These are phyloP conservation scores for Ormosia emarginata DNA, from an alignment of 306 rosid genomes.

Conservation along the genomic window DNA sequence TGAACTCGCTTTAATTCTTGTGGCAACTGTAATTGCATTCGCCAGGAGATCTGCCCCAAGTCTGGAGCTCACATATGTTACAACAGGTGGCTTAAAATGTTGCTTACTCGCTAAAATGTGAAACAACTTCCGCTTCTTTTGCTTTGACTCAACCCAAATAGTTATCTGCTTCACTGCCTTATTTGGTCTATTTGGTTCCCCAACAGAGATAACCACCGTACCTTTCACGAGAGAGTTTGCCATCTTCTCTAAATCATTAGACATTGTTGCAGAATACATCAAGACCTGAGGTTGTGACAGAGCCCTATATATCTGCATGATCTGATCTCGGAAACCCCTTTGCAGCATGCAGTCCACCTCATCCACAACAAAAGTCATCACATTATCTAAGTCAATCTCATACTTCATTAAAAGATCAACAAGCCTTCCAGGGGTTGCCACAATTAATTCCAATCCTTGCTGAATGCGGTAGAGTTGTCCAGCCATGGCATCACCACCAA, in stretches of 20 bases:
- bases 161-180: conserved; percentile 79
- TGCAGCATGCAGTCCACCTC: conserved; percentile 89
- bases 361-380: conserved; percentile 65
- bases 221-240: conserved; percentile 51
- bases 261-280: conserved; percentile 82
- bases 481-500: conserved; percentile 86
- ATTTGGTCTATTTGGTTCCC: conserved; percentile 66
- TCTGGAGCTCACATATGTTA: conserved; percentile 67
- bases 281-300: conserved; percentile 73
- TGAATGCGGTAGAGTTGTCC: conserved; percentile 72
- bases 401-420: conserved; percentile 71
- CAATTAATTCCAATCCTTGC: conserved; percentile 82
- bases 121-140: conserved; percentile 78
- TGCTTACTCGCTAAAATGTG: conserved; percentile 62
- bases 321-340: conserved; percentile 79
- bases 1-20: conserved; percentile 62
- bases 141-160: conserved; percentile 80
- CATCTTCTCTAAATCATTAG: conserved; percentile 66
- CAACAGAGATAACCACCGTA: conserved; percentile 48
- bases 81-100: conserved; percentile 78
- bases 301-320: conserved; percentile 69
- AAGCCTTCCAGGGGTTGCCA: conserved; percentile 83
- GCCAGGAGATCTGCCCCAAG: conserved; percentile 85
- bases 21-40: conserved; percentile 62
- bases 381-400: conserved; percentile 58